These are phyloP conservation scores for Tulasnella sp. DNA, from an alignment of 768 basidiomycete genomes.

Conservation along the genomic window DNA sequence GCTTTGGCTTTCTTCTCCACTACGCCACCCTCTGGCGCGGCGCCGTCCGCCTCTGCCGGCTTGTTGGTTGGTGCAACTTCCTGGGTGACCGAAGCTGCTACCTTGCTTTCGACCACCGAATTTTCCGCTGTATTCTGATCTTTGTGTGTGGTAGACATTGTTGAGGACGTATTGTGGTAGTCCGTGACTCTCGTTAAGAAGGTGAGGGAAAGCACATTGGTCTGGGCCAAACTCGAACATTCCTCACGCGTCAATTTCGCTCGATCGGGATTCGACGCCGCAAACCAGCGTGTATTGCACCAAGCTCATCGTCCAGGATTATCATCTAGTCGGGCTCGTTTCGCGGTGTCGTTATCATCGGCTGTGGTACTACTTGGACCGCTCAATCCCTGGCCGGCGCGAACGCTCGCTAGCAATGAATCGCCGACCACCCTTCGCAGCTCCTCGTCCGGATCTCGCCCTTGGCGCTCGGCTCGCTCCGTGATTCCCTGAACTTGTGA, in stretches of 20 bases:
- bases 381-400: slow-evolving; percentile 32
- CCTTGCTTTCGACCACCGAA: neutral
- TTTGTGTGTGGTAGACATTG: neutral
- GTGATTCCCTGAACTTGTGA: slow-evolving; percentile 55
- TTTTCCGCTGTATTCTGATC: neutral
- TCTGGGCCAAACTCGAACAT: neutral
- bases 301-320: neutral
- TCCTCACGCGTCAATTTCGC: neutral
- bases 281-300: neutral
- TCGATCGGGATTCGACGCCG: neutral
- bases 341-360: neutral
- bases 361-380: neutral
- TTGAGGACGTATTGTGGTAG: neutral
- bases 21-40: neutral
- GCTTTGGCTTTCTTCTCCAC: neutral
- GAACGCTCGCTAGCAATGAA: slow-evolving; percentile 56
- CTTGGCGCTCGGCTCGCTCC: slow-evolving; percentile 43
- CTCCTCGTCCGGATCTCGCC: slow-evolving; percentile 51
- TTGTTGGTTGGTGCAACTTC: neutral
- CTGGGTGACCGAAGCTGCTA: neutral
- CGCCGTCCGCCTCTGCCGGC: neutral
- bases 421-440: slow-evolving; percentile 49
- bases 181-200: neutral
- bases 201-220: neutral
- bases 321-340: slow-evolving; percentile 1